Evolutionary conservation across 805 yeast species (phyloP).

Genomic region (Wilhelminamyces savonicus): DNA sequence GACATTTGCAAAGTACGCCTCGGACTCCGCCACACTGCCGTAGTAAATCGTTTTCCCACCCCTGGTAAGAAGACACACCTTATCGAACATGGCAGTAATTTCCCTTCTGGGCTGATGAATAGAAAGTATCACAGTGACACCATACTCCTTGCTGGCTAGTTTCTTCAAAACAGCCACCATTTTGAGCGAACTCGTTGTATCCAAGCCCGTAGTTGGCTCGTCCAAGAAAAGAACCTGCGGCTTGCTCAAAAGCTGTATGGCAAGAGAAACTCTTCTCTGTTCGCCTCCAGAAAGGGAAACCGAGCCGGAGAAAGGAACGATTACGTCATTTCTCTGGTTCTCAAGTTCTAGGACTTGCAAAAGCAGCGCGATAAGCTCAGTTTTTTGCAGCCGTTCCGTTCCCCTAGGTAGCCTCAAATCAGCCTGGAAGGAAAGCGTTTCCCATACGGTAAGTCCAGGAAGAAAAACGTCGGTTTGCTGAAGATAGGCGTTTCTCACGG

Average conservation of each 20-base stretch:
- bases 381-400: conserved; percentile 38
- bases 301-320: conserved; percentile 43
- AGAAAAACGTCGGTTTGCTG: conserved; percentile 69
- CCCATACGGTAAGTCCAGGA: conserved; percentile 68
- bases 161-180: conserved; percentile 56
- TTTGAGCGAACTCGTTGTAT: conserved; percentile 67
- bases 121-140: conserved; percentile 68
- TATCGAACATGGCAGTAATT: conserved; percentile 62
- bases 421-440: conserved; percentile 65
- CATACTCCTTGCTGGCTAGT: conserved; percentile 38
- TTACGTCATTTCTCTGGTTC: conserved; percentile 54
- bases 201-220: conserved; percentile 87
- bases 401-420: conserved; percentile 55
- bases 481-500: conserved; percentile 50
- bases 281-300: conserved; percentile 81
- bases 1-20: conserved; percentile 38
- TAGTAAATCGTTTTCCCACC: conserved; percentile 46
- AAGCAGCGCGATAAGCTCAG: conserved; percentile 49
- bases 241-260: conserved; percentile 69
- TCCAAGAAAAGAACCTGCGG: conserved; percentile 76
- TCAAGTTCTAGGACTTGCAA: conserved; percentile 59
- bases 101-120: conserved; percentile 85
- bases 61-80: conserved; percentile 55
- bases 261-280: conserved; percentile 69
- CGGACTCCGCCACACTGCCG: conserved; percentile 40